Evolutionary conservation across 2,329 filamentous ascomycete genomes (phyloP), one percentile per base, ranked within the genome.

Genomic region (Dactylellina sp.): DNA sequence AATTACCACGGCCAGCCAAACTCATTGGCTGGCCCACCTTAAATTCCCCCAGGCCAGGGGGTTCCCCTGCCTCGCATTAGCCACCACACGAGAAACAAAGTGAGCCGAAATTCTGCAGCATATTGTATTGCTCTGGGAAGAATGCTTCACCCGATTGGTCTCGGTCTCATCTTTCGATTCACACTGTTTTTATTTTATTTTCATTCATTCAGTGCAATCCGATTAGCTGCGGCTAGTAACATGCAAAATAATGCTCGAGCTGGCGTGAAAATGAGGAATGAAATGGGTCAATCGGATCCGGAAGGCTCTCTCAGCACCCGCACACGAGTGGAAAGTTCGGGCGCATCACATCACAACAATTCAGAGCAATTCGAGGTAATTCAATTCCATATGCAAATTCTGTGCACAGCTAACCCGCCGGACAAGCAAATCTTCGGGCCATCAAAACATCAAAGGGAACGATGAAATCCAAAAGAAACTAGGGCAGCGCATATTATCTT

Each of bases 331-430:
- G 63, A 68, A 68, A 60, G 63, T 44, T 39, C 44, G 32, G 47
- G 42, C 40, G 52, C 22, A 59, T 66, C 61, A 50, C 37, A 55
- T 39, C 50, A 39, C 11, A 55, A n/a, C 12, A 46, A 46, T 20
- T 24, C 20, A 16, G 12, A 22, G 16, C 14, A 52, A 35, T 52
- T 52, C 49, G 53, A 57, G 39, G 35, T 40, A 52, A 71, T 71
- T 64, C 68, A 60, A 74, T 74, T 65, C 61, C 61, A 61, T 60
- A 74, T 66, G 70, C 70, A 74, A 74, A 66, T 74, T 74, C 64
- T 74, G 50, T 66, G 70, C 70, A 66, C 70, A 74, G 59, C 46
- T 60, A 71, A 49, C 61, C 70, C 56, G 53, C 61, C 68, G 25
- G 44, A 59, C 61, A 46, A 49, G 32, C 20, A 44, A 68, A 68